Evolutionary conservation across 805 yeast genomes (phyloP), one percentile per base, ranked within the genome.

Genomic region (Pichia deserticola): DNA sequence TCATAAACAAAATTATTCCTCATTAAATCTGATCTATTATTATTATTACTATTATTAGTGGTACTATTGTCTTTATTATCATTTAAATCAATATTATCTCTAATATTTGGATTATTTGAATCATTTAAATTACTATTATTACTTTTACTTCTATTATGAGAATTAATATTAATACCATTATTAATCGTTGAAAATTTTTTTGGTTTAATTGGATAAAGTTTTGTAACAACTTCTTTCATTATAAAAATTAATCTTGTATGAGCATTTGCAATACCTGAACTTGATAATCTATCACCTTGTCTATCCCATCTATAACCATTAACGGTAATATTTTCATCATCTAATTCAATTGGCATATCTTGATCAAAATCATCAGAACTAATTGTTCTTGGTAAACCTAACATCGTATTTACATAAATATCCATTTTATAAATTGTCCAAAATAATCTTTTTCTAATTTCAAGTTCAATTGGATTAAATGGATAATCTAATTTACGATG

Each of bases 371-470:
- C 95, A 54, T 82, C 86, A 53, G 83, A 85, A 44, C 79, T 71
- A 15, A 89, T 77, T 2, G 89, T 78, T 51, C 88, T 71, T 1
- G 97, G 97, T 45, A 89, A 71, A 1, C 96, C 97, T 55, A 90
- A 64, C 70, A 89, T 81, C 8, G 96, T 85, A 63, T 86, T 87
- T 59, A 89, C 86, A 63, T 90, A 89, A 41, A 88, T 81, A 61
- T 90, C 97, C 84, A 89, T 85, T 63, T 89, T 89, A 64, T 86
- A 85, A 54, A 89, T 83, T 1, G 96, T 84, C 86, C 92, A 89
- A 63, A 89, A 89, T 40, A 90, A 68, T 51, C 97, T 73, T 65
- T 89, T 89, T 52, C 95, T 73, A 1, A 87, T 84, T 60, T 90
- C 96, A 37, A 81, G 71, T 61, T 87, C 95, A 35, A 89, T 81